Evolutionary conservation across 2,329 filamentous ascomycete genomes (phyloP), one percentile per base, ranked within the genome.

Genomic region (Aspergillus sp.): DNA sequence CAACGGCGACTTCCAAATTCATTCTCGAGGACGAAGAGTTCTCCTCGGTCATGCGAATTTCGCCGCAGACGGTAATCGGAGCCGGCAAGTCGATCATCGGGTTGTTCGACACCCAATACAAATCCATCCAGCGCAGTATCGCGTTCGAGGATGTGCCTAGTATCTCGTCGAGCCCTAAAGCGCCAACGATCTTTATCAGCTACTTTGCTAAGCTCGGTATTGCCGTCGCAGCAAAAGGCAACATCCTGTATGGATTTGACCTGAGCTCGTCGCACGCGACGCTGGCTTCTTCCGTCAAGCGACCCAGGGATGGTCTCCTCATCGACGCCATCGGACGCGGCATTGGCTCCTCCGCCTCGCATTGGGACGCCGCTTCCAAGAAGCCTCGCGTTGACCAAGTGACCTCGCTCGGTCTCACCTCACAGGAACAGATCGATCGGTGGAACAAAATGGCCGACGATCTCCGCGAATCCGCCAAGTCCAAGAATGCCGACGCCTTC

Each of bases 21-120:
- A 69, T 78, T 16, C 68, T 78, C 5, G 67, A 68, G 3, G 64
- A 73, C 31, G 74, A 76, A 36, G 57, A 66, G 4, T 77, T 78
- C 50, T 76, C 73, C 1, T 80, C 78, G 2, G 64, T 78, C 32
- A 73, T 80, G 71, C 77, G 77, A 31, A 70, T 80, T 47, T 78
- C 78, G 6, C 70, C 76, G 6, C 73, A 76, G 50, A 74, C 74
- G 14, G 72, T 80, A 12, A 77, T 80, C 54, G 77, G 70, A 9
- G 75, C 75, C 9, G 74, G 72, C 24, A 67, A 75, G 45, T 77
- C 77, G 16, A 67, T 75, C n/a, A 66, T 82, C 24, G 77, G 75
- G 2, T 64, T 81, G 6, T 79, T 80, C 56, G 78, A 81, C 63
- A 75, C 78, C n/a, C 75, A 78, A 52, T 81, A 79, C 63, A 73